Evolutionary conservation across 176 grass and related monocot species (phyloP).

Genomic region (Typha latifolia): DNA sequence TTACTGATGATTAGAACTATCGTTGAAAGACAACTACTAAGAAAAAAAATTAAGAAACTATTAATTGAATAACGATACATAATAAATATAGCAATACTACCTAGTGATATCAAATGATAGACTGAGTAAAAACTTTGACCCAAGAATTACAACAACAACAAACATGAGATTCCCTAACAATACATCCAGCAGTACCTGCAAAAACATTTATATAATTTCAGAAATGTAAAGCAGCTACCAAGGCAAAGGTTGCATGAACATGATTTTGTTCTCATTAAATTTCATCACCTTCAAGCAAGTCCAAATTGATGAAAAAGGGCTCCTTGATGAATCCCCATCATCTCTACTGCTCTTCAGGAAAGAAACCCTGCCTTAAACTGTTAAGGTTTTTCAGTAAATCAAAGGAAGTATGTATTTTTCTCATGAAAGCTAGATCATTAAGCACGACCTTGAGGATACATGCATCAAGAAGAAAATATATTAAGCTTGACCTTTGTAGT

Average conservation of each 20-base stretch:
- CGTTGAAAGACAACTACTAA: not conserved
- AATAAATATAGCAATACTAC: slow-evolving; percentile 25
- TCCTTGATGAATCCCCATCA: slow-evolving; percentile 42
- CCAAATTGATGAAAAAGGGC: slow-evolving; percentile 34
- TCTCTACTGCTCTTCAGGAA: slow-evolving; percentile 40
- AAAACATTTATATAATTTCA: slow-evolving; percentile 1
- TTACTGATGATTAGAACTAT: not conserved
- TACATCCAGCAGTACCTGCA: slow-evolving; percentile 48
- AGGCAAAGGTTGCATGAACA: slow-evolving; percentile 11
- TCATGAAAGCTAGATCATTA: slow-evolving; percentile 10
- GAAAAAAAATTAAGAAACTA: not conserved
- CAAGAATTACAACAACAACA: slow-evolving; percentile 43
- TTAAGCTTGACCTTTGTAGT: slow-evolving; percentile 44
- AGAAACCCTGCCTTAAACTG: slow-evolving; percentile 65
- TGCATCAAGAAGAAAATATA: slow-evolving; percentile 63
- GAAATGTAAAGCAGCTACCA: not conserved
- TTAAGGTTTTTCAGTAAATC: slow-evolving; percentile 31
- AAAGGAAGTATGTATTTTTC: slow-evolving; percentile 2
- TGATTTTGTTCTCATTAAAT: not conserved
- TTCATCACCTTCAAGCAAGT: slow-evolving; percentile 52
- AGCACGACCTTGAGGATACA: slow-evolving; percentile 46
- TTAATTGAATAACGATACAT: slow-evolving; percentile 5
- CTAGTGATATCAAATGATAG: slow-evolving; percentile 43
- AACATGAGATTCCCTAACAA: slow-evolving; percentile 64
- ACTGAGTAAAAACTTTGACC: slow-evolving; percentile 47